These are phyloP conservation scores for Phlyctochytrium arcticum DNA, from an alignment of 192 early-diverging fungal genomes.

Conservation along the genomic window DNA sequence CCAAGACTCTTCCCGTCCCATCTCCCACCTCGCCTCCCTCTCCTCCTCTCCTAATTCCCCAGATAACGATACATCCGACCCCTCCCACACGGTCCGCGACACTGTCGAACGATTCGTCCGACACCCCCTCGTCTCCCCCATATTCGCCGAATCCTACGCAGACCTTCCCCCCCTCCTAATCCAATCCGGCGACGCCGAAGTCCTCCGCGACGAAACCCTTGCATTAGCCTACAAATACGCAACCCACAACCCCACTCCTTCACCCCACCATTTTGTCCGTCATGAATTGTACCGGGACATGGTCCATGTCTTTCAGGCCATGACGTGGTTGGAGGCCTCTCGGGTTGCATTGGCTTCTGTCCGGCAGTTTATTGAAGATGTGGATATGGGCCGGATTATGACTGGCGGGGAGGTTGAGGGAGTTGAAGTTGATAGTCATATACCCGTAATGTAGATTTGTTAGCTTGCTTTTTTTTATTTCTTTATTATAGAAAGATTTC, in stretches of 20 bases:
- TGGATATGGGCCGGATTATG: slow-evolving; percentile 4
- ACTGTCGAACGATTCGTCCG: slow-evolving; percentile 27
- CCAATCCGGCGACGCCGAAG: slow-evolving; percentile 40
- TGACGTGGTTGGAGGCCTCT: slow-evolving; percentile 17
- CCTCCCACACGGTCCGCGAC: slow-evolving; percentile 8
- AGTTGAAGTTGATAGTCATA: slow-evolving; percentile 10
- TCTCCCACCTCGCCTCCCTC: not conserved
- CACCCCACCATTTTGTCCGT: slow-evolving; percentile 16
- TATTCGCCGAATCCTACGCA: slow-evolving; percentile 28
- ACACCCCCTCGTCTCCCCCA: slow-evolving; percentile 43
- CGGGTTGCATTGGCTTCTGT: slow-evolving; percentile 10
- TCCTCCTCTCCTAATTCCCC: not conserved
- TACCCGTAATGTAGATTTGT: no score
- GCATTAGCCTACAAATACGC: slow-evolving; percentile 39
- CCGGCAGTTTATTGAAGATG: slow-evolving; percentile 17
- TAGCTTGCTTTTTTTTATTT: no score
- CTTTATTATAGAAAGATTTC: no score
- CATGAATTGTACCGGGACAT: slow-evolving; percentile 49
- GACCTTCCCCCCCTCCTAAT: slow-evolving; percentile 41
- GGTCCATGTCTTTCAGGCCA: slow-evolving; percentile 39
- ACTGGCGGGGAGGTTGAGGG: not conserved
- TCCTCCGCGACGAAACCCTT: slow-evolving; percentile 41
- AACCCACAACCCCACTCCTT: not conserved
- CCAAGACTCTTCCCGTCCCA: slow-evolving; percentile 8
- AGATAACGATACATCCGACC: not conserved